Conservation (phyloP, 371 early-diverging fungal species). For the Mucor lusitanicus region DNA sequence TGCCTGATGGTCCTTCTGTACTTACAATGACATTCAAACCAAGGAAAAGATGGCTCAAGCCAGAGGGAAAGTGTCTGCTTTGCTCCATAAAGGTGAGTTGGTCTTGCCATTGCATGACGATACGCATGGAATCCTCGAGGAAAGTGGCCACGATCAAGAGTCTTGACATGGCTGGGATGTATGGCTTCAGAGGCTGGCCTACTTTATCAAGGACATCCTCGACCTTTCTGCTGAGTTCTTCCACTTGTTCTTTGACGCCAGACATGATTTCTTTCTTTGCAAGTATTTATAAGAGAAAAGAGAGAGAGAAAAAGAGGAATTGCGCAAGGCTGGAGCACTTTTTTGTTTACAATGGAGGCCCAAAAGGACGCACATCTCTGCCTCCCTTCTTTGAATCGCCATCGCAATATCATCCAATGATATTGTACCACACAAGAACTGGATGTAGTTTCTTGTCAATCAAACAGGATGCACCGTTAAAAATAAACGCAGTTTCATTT, state of each 20-base stretch:
- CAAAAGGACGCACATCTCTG: neutral
- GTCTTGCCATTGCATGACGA: slow-evolving; percentile 85
- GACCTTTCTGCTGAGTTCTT: slow-evolving; percentile 49
- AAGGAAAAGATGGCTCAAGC: slow-evolving; percentile 84
- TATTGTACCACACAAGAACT: slow-evolving; percentile 17
- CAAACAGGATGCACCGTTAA: neutral
- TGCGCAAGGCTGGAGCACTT: neutral
- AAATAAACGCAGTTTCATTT: slow-evolving; percentile 2
- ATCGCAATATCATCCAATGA: slow-evolving; percentile 22
- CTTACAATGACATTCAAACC: slow-evolving; percentile 74
- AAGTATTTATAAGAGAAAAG: neutral
- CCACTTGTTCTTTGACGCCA: slow-evolving; percentile 32
- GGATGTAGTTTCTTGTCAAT: neutral
- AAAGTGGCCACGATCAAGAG: slow-evolving; percentile 94
- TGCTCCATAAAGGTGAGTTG: slow-evolving; percentile 82
- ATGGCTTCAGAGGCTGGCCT: slow-evolving; percentile 87
- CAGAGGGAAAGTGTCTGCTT: slow-evolving; percentile 77
- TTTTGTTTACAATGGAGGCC: neutral
- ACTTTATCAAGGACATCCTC: slow-evolving; percentile 79
- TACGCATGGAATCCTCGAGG: slow-evolving; percentile 91
- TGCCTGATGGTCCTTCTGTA: neutral
- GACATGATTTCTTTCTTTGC: slow-evolving; percentile 14
- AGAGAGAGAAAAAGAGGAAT: slow-evolving; percentile 1
- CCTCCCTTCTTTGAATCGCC: slow-evolving; percentile 4
- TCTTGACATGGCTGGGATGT: slow-evolving; percentile 86